Percentiles rank a stretch among this genome's conserved stretches.
Evolutionary conservation across 108 stramenopile genomes (phyloP).

Genomic region (Mayamaea pseudoterrestris): DNA sequence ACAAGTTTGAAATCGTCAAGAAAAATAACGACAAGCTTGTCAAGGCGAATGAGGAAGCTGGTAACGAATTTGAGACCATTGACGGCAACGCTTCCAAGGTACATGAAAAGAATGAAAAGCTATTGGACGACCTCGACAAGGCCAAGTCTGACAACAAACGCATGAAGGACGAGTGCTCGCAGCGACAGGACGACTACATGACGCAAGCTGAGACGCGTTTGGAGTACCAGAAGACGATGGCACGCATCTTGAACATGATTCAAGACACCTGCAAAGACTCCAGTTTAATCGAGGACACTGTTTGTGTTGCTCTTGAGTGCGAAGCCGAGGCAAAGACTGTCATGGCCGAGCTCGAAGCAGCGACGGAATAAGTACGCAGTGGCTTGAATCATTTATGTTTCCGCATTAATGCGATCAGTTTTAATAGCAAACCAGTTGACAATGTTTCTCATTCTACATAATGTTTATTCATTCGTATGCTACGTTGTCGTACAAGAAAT

Average conservation of each 20-base stretch:
- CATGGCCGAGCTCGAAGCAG: slow-evolving; percentile 21
- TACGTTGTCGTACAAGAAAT: no score
- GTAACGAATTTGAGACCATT: slow-evolving; percentile 4
- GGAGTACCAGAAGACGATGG: slow-evolving; percentile 48
- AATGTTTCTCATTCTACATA: no score
- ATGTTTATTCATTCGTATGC: no score
- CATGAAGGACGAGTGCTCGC: slow-evolving; percentile 60
- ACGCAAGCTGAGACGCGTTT: slow-evolving; percentile 59
- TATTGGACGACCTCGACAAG: slow-evolving; percentile 1
- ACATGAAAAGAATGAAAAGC: slow-evolving; percentile 9
- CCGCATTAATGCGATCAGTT: no score
- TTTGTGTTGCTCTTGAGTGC: slow-evolving; percentile 4
- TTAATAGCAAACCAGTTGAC: no score
- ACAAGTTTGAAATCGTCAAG: slow-evolving; percentile 9
- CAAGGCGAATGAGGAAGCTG: slow-evolving; percentile 8
- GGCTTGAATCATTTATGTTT: no score
- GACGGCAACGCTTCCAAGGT: slow-evolving; percentile 3
- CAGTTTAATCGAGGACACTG: slow-evolving; percentile 44
- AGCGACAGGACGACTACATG: slow-evolving; percentile 50
- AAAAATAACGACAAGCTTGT: slow-evolving; percentile 13
- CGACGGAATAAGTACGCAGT: no score
- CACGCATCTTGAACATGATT: slow-evolving; percentile 38
- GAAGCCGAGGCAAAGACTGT: slow-evolving; percentile 10
- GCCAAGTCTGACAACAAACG: slow-evolving; percentile 32
- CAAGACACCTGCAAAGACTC: slow-evolving; percentile 43